Base-by-base conservation (phyloP, 2,329 filamentous ascomycete genomes). In the Byssothecium circinans region DNA sequence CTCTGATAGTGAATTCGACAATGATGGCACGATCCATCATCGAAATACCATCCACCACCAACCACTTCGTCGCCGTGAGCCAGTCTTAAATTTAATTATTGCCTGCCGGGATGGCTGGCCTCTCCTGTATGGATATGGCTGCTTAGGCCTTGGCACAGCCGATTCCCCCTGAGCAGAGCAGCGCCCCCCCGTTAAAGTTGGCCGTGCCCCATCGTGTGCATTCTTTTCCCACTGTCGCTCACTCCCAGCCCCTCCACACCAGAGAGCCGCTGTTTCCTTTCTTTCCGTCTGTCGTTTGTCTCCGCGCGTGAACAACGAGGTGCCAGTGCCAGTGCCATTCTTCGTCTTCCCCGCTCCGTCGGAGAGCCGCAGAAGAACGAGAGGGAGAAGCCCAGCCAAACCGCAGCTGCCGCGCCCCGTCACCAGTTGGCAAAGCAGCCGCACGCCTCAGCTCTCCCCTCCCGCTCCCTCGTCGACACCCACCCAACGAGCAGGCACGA, bases 361-460 rank as follows among this genome's bases (percentile, higher is more conserved):
- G 60, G 59, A 64, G 56, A 45, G 50, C 58, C 62, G 50, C 56
- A 35, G 46, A 52, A 49, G 46, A 52, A 36, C 49, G 34, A 48
- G 50, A n/a, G n/a, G n/a, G n/a, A n/a, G n/a, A n/a, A n/a, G n/a
- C n/a, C n/a, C n/a, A 10, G 23, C 23, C 52, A 50, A 47, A 32
- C 47, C 45, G 46, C 49, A 45, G 40, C 48, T 59, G 59, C 63
- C 64, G 62, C 65, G 63, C 64, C 61, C 65, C 57, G 61, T 58
- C 55, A 55, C 61, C 59, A 58, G 49, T 56, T 47, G 49, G 38
- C 54, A 27, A 47, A 54, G 49, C 64, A 57, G 63, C 66, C 23
- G 45, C 58, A 48, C 37, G 43, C 45, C 59, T 51, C 44, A 25
- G 23, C 23, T 6, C 23, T 25, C 10, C 5, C 57, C 60, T 57